Evolutionary conservation across 352 stramenopile genomes (phyloP).

Genomic region (Pythium brachiatum): DNA sequence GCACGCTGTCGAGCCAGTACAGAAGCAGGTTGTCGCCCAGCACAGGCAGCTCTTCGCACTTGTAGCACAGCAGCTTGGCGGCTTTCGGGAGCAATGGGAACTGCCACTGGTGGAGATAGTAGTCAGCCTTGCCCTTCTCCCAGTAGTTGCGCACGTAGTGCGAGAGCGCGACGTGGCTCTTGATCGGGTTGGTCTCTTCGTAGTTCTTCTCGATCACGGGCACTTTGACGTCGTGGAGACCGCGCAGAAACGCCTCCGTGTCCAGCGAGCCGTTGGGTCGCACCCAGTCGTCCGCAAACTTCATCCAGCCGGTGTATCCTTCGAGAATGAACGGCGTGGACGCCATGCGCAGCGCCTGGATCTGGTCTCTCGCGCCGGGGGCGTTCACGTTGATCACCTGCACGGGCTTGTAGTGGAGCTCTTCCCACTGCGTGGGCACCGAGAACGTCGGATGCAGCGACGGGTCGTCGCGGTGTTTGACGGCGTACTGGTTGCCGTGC

Average conservation of each 20-base stretch:
- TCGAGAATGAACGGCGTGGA: conserved; percentile 75
- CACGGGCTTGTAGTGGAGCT: conserved; percentile 60
- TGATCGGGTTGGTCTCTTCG: conserved; percentile 73
- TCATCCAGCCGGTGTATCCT: conserved; percentile 57
- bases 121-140: conserved; percentile 70
- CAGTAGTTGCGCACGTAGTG: conserved; percentile 84
- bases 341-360: conserved; percentile 61
- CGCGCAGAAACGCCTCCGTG: conserved; percentile 52
- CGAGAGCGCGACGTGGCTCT: conserved; percentile 60
- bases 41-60: conserved; percentile 85
- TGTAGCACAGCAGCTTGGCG: conserved; percentile 78
- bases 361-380: conserved; percentile 44
- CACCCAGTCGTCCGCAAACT: conserved; percentile 65
- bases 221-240: conserved; percentile 78
- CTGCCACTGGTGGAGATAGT: conserved; percentile 96
- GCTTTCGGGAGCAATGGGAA: conserved; percentile 84
- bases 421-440: conserved; percentile 68
- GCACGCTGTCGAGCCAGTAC: conserved; percentile 90
- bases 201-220: conserved; percentile 79
- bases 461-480: conserved; percentile 17
- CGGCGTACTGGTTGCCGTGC: conserved; percentile 9
- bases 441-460: conserved; percentile 50
- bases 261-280: conserved; percentile 55
- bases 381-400: conserved; percentile 67
- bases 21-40: conserved; percentile 90